Evolutionary conservation across 495 filamentous ascomycete genomes (phyloP).

Genomic region (Hypoxylon fuscum): DNA sequence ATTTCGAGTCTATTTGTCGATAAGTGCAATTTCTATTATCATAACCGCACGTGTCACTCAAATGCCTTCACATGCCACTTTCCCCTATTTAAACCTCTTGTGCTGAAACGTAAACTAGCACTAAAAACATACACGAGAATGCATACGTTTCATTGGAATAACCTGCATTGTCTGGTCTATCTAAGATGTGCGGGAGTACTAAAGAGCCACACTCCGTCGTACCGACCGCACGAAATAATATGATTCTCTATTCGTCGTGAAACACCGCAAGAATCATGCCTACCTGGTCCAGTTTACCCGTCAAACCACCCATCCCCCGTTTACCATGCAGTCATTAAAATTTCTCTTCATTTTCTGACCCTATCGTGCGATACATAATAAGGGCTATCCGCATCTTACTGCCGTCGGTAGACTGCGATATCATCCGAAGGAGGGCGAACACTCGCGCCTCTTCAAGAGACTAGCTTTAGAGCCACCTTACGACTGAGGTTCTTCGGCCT

Average conservation of each 20-base stretch:
- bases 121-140: not conserved
- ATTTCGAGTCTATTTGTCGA: too few relatives aligned
- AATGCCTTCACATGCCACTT: too few relatives aligned
- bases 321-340: conserved; percentile 31
- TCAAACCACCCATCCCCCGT: conserved; percentile 16
- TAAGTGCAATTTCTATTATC: too few relatives aligned
- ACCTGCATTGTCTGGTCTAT: conserved; percentile 33
- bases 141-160: not conserved
- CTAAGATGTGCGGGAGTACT: conserved; percentile 32
- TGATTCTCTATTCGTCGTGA: conserved; percentile 35
- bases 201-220: conserved; percentile 2
- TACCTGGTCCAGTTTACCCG: conserved; percentile 32
- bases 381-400: not conserved
- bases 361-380: conserved; percentile 9
- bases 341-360: conserved; percentile 25
- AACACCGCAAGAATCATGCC: conserved; percentile 14
- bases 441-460: not conserved
- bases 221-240: conserved; percentile 1
- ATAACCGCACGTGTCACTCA: too few relatives aligned
- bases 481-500: conserved; percentile 48
- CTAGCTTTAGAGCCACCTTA: conserved; percentile 26
- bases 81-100: too few relatives aligned
- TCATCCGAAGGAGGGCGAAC: not conserved
- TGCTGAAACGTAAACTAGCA: too few relatives aligned
- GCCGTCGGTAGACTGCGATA: not conserved